These are phyloP conservation scores for Penicillium paxilli DNA, from an alignment of 495 filamentous ascomycete genomes.

Conservation along the genomic window DNA sequence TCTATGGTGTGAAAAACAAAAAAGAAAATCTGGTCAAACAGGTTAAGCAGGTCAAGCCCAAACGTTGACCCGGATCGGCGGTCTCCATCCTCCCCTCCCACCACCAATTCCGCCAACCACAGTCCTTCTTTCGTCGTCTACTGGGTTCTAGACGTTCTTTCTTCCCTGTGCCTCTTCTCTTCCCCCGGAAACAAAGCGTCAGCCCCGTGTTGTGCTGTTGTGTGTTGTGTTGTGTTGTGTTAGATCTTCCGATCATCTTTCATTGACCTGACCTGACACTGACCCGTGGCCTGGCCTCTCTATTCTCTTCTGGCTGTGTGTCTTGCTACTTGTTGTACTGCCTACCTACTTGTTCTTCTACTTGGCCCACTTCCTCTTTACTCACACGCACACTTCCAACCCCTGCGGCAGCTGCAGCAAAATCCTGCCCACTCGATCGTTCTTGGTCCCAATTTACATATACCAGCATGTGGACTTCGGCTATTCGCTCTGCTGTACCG, in stretches of 20 bases:
- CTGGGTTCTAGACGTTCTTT: conserved; percentile 42
- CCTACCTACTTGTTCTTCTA: not conserved
- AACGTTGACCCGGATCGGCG: conserved; percentile 35
- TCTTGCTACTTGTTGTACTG: not conserved
- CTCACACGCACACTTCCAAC: not conserved
- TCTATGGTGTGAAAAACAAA: conserved; percentile 9
- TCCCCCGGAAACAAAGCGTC: conserved; percentile 23
- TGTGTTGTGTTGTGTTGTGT: conserved; percentile 24
- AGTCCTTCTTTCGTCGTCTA: conserved; percentile 9
- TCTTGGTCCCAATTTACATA: conserved; percentile 8
- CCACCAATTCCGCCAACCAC: conserved; percentile 27
- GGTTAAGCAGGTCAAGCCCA: conserved; percentile 26
- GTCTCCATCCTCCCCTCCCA: conserved; percentile 11
- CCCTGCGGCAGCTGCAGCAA: conserved; percentile 20
- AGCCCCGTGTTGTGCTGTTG: conserved; percentile 3
- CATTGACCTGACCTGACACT: conserved; percentile 8
- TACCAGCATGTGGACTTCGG: conserved; percentile 45
- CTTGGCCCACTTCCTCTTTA: not conserved
- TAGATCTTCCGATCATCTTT: conserved; percentile 20
- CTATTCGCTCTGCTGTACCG: conserved; percentile 36
- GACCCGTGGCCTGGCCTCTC: conserved; percentile 15
- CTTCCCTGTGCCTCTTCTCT: conserved; percentile 10
- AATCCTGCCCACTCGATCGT: conserved; percentile 5
- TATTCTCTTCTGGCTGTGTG: not conserved
- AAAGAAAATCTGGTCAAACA: too few relatives aligned